Conservation (phyloP, 768 basidiomycete genomes). For the Zangia roseola region DNA sequence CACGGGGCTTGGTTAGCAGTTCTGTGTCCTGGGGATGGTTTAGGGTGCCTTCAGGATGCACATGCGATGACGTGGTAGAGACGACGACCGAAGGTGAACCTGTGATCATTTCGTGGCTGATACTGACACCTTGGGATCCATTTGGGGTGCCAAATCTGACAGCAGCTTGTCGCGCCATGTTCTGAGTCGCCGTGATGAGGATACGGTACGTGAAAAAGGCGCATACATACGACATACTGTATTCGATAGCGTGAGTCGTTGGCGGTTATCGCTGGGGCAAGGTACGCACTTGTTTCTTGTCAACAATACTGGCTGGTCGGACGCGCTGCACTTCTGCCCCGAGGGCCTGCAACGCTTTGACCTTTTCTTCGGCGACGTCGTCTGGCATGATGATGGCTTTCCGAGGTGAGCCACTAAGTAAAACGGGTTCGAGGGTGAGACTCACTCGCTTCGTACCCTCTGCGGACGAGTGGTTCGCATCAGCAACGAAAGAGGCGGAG, state of each 20-base stretch:
- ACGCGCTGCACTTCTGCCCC: conserved; percentile 91
- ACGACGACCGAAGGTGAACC: conserved; percentile 52
- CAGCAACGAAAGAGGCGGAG: not conserved
- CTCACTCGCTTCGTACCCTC: conserved; percentile 86
- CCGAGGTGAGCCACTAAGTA: not conserved
- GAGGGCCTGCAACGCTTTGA: conserved; percentile 75
- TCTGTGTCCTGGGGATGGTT: conserved; percentile 41
- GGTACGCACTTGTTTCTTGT: conserved; percentile 81
- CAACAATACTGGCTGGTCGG: conserved; percentile 93
- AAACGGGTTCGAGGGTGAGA: not conserved
- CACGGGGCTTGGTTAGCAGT: conserved; percentile 57
- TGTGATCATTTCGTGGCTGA: conserved; percentile 37
- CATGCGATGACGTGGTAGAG: conserved; percentile 46
- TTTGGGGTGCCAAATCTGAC: conserved; percentile 57
- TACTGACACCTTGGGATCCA: conserved; percentile 14
- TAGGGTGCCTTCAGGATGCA: conserved; percentile 32
- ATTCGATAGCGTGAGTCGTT: not conserved
- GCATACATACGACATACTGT: conserved; percentile 62
- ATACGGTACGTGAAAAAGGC: not conserved
- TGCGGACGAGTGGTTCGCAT: conserved; percentile 25
- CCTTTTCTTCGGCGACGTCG: conserved; percentile 89
- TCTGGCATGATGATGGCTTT: conserved; percentile 89
- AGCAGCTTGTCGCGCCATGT: conserved; percentile 82
- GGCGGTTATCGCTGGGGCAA: no score
- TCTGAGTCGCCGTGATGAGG: conserved; percentile 44